Conservation (phyloP, 139 green algal genomes). For the Chlorella vulgaris region DNA sequence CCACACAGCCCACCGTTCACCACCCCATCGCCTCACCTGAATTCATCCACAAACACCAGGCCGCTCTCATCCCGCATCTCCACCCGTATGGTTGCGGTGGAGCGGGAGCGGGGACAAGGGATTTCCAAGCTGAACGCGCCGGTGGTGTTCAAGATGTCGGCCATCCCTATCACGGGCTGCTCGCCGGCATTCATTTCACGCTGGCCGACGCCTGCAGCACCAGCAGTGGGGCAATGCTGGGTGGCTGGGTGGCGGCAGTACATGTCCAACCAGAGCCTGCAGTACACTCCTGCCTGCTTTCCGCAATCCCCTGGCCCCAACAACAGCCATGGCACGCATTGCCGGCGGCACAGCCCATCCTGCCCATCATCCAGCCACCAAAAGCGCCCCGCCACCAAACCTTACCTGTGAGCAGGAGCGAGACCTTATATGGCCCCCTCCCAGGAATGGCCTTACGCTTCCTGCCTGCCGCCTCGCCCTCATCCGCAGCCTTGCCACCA, state of each 20-base stretch:
- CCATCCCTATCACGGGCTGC: slow-evolving; percentile 81
- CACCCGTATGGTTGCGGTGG: slow-evolving; percentile 74
- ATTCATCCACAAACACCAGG: slow-evolving; percentile 80
- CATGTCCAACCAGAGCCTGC: too few species aligned
- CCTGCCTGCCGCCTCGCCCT: not conserved
- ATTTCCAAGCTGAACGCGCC: slow-evolving; percentile 81
- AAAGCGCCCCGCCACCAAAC: not conserved
- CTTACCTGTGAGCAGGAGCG: slow-evolving; percentile 67
- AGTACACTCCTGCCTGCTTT: too few species aligned
- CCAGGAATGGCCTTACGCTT: slow-evolving; percentile 7
- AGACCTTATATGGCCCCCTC: slow-evolving; percentile 77
- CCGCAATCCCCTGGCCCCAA: too few species aligned
- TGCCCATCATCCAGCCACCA: too few species aligned
- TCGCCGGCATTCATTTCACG: slow-evolving; percentile 17
- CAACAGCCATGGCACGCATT: too few species aligned
- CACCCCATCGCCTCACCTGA: slow-evolving; percentile 39
- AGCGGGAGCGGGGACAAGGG: slow-evolving; percentile 72
- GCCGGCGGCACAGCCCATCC: too few species aligned
- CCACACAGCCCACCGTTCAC: not conserved
- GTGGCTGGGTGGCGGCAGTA: too few species aligned
- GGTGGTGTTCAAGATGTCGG: slow-evolving; percentile 65
- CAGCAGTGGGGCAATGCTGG: not conserved
- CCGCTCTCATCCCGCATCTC: slow-evolving; percentile 72
- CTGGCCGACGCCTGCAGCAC: not conserved
- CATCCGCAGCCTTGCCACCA: slow-evolving; percentile 30